Conservation (phyloP, 768 basidiomycete species). For the Udeniomyces megalosporus region DNA sequence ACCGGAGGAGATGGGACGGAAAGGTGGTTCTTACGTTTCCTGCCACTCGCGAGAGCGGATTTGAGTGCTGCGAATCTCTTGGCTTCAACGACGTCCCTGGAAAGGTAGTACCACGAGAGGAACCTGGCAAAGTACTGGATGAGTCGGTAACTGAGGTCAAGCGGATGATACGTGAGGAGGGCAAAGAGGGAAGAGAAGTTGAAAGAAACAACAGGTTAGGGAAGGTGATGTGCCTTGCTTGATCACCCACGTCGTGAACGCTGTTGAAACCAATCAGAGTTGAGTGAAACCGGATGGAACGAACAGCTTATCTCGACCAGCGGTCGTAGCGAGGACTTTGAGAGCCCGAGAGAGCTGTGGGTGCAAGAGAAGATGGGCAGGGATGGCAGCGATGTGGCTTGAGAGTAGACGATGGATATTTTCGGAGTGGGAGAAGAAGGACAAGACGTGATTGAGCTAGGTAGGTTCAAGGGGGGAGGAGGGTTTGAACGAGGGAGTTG, state of each 20-base stretch:
- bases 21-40: conserved; percentile 52
- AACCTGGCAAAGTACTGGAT: conserved; percentile 82
- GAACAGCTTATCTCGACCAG: conserved; percentile 76
- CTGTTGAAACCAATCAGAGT: background rate
- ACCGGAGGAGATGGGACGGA: background rate
- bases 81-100: conserved; percentile 41
- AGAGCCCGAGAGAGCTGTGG: conserved; percentile 59
- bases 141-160: conserved; percentile 49
- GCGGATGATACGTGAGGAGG: conserved; percentile 1
- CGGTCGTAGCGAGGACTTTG: conserved; percentile 60
- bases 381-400: no score
- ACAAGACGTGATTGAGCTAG: background rate
- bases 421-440: background rate
- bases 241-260: no score
- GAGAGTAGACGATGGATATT: conserved; percentile 24
- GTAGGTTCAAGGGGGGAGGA: no score
- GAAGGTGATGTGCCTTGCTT: no score
- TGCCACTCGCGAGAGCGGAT: conserved; percentile 58
- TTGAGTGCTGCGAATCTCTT: conserved; percentile 72
- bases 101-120: conserved; percentile 63
- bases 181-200: background rate
- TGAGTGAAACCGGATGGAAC: background rate
- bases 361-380: conserved; percentile 56
- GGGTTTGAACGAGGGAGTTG: no score
- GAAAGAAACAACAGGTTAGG: background rate